Conservation (phyloP, 169 alveolate genomes). For the Hepatocystis sp. region DNA sequence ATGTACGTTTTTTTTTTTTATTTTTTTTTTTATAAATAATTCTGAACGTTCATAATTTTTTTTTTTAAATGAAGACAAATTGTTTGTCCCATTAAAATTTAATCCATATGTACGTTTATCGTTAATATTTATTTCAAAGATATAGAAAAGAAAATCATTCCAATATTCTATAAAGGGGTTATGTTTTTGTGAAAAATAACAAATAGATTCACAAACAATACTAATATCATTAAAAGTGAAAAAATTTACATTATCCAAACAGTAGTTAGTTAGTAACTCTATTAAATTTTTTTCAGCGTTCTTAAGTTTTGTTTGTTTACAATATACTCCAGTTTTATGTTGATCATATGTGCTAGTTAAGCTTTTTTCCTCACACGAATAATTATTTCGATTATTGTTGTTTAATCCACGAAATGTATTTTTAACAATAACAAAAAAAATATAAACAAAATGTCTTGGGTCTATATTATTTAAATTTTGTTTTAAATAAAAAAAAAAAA, state of each 20-base stretch:
- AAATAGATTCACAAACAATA: conserved; percentile 26
- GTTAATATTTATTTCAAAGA: conserved; percentile 7
- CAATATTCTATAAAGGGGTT: conserved; percentile 51
- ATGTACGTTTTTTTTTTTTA: not conserved
- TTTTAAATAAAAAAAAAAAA: conserved; percentile 20
- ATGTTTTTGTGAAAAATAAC: conserved; percentile 21
- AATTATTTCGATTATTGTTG: no score
- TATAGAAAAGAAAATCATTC: conserved; percentile 41
- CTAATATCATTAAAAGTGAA: conserved; percentile 40
- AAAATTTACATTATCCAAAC: conserved; percentile 20
- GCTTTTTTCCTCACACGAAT: no score
- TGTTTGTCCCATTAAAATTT: not conserved
- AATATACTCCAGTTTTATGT: no score
- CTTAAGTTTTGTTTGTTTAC: no score
- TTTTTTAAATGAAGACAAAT: no score
- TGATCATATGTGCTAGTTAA: no score
- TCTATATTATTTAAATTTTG: conserved; percentile 12
- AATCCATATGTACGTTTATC: not conserved
- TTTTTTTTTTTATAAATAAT: conserved; percentile 12
- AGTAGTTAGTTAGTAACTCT: conserved; percentile 11
- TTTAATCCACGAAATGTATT: conserved; percentile 16
- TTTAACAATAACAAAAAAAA: conserved; percentile 21
- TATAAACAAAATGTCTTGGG: conserved; percentile 44
- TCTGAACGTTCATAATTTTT: conserved; percentile 37
- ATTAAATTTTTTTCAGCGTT: conserved; percentile 32